Evolutionary conservation across 805 yeast genomes (phyloP).

Genomic region (Maudiozyma serrabonitensis): DNA sequence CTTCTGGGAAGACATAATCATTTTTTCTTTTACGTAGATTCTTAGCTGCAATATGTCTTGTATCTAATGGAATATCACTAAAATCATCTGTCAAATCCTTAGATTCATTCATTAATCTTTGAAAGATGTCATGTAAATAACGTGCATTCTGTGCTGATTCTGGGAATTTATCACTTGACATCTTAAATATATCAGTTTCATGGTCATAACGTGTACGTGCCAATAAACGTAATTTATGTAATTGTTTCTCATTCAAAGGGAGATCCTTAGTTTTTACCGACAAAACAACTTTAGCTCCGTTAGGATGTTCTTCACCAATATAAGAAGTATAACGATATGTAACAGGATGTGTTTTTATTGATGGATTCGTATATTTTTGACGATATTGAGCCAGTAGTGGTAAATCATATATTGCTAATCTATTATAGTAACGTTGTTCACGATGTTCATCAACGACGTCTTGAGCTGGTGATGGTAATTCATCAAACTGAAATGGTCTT

Average conservation of each 20-base stretch:
- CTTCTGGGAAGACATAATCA: conserved; percentile 55
- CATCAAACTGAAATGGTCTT: conserved; percentile 47
- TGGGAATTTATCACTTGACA: conserved; percentile 54
- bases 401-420: conserved; percentile 86
- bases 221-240: conserved; percentile 68
- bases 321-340: conserved; percentile 64
- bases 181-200: conserved; percentile 46
- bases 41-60: conserved; percentile 51
- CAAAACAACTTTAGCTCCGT: conserved; percentile 50
- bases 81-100: conserved; percentile 51
- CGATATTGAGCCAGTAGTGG: conserved; percentile 74
- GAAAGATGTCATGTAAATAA: conserved; percentile 54
- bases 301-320: conserved; percentile 60
- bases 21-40: conserved; percentile 33
- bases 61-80: conserved; percentile 73
- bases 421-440: conserved; percentile 61
- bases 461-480: conserved; percentile 61
- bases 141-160: conserved; percentile 84
- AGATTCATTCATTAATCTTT: conserved; percentile 52
- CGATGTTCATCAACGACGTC: conserved; percentile 62
- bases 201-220: conserved; percentile 72
- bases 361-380: conserved; percentile 49
- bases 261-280: conserved; percentile 45
- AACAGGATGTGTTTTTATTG: conserved; percentile 41
- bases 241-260: conserved; percentile 40